Evolutionary conservation across 1,139 yeast species (phyloP).

Genomic region (Zygosaccharomyces sapae): DNA sequence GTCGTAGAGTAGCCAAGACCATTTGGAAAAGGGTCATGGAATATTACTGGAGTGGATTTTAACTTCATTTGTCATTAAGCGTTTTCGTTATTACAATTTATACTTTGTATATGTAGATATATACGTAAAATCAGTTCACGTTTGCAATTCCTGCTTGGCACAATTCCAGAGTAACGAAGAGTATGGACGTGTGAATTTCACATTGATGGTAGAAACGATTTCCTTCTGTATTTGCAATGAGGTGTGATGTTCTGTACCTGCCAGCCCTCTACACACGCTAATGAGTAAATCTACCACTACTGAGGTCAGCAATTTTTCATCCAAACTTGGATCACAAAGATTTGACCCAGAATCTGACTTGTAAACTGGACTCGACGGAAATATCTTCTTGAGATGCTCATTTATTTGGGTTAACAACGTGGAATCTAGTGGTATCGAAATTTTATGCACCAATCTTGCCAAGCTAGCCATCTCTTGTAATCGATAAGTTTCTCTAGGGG

Average conservation of each 20-base stretch:
- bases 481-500: not conserved
- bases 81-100: too few species aligned
- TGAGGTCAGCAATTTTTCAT: conserved; percentile 7
- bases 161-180: conserved; percentile 9
- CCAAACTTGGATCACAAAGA: conserved; percentile 2
- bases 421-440: not conserved
- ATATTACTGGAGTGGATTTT: conserved; percentile 16
- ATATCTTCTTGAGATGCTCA: not conserved
- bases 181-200: conserved; percentile 10
- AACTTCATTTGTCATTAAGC: not conserved
- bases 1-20: conserved; percentile 47
- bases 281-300: conserved; percentile 6
- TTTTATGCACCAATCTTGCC: not conserved
- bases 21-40: conserved; percentile 36
- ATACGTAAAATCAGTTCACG: not conserved
- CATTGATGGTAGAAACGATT: conserved; percentile 1
- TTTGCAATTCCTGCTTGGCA: conserved; percentile 8
- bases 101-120: not conserved
- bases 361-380: not conserved
- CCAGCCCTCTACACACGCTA: conserved; percentile 6
- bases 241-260: not conserved
- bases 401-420: not conserved
- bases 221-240: not conserved
- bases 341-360: not conserved
- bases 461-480: not conserved